Evolutionary conservation across 305 asterid species (phyloP).

Genomic region (Fraxinus greggii): DNA sequence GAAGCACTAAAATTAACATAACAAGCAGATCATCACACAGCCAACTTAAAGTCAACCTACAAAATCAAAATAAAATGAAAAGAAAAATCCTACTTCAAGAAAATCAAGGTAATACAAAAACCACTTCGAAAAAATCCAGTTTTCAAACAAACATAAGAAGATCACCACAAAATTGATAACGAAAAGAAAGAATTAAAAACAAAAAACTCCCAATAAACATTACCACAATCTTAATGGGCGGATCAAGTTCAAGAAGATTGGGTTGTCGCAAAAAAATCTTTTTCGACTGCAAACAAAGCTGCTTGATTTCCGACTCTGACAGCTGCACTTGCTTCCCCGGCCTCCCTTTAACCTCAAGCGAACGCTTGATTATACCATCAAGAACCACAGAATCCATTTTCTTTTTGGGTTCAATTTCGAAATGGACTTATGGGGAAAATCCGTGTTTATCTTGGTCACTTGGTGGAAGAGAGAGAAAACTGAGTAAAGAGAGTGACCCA

Average conservation of each 20-base stretch:
- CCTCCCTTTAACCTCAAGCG: constrained; percentile 75
- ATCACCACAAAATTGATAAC: background rate
- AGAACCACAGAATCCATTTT: constrained; percentile 56
- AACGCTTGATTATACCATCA: constrained; percentile 65
- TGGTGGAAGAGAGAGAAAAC: background rate
- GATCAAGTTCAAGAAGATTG: constrained; percentile 82
- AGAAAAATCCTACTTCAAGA: background rate
- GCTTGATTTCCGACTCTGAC: constrained; percentile 74
- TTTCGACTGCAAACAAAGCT: constrained; percentile 62
- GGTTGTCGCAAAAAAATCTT: constrained; percentile 70
- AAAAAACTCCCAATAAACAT: background rate
- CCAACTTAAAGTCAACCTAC: constrained; percentile 24
- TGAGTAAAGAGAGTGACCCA: background rate
- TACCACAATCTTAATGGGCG: constrained; percentile 91
- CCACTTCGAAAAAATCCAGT: background rate
- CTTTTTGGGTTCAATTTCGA: background rate
- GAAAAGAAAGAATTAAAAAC: background rate
- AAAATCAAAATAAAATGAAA: background rate
- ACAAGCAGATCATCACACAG: constrained; percentile 8
- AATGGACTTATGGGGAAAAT: background rate
- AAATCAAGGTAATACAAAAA: constrained; percentile 9
- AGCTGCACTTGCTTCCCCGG: constrained; percentile 88
- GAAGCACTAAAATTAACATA: background rate
- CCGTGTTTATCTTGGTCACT: background rate
- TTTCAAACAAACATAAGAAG: background rate